Conservation (phyloP, 805 yeast species). For the Candida methanosorbosa region DNA sequence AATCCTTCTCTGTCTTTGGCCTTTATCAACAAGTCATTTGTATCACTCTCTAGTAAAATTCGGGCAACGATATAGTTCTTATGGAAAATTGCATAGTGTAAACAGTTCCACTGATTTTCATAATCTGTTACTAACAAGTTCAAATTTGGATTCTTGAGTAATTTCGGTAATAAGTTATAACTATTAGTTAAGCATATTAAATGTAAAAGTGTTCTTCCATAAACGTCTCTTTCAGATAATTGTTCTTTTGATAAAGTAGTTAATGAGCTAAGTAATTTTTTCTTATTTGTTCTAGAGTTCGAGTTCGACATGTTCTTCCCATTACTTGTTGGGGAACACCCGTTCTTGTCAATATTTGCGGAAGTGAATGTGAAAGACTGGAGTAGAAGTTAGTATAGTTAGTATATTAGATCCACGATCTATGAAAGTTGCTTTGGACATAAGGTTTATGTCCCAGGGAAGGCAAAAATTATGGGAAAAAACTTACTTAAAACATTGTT, state of each 20-base stretch:
- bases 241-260: conserved; percentile 26
- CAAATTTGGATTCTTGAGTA: conserved; percentile 40
- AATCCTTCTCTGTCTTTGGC: conserved; percentile 62
- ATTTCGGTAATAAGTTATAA: conserved; percentile 32
- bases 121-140: conserved; percentile 44
- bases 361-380: conserved; percentile 5
- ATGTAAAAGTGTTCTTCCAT: conserved; percentile 61
- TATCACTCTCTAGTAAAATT: conserved; percentile 21
- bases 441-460: no score
- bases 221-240: conserved; percentile 47
- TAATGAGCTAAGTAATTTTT: conserved; percentile 11
- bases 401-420: no score
- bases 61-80: conserved; percentile 50
- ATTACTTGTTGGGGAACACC: conserved; percentile 5
- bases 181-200: conserved; percentile 42
- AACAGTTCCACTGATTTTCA: conserved; percentile 77
- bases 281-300: conserved; percentile 1
- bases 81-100: conserved; percentile 60
- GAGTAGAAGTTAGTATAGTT: no score
- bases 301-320: no score
- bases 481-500: no score
- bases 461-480: no score
- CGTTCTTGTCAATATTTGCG: conserved; percentile 3
- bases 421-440: no score
- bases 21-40: conserved; percentile 29